Base-by-base conservation (phyloP, 1,284 basidiomycete species). In the Ganoderma boninense region DNA sequence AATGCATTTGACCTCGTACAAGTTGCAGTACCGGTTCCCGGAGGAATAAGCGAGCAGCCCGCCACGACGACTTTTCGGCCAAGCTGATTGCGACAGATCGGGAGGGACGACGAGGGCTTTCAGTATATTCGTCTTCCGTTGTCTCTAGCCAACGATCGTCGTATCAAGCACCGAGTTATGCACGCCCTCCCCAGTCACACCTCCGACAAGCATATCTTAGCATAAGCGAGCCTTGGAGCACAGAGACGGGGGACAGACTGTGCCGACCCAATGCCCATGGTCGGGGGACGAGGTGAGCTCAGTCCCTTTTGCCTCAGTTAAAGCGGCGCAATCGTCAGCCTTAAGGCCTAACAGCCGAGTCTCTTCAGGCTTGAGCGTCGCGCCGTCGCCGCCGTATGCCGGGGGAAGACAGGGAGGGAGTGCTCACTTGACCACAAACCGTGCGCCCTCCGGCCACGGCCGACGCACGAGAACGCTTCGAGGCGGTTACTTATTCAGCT, bases 351-450 rank as follows among this genome's bases (percentile, higher is more conserved):
- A 13, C 49, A 23, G 49, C n/a, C 23, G 11, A 52, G 26, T 26
- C 11, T 52, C 26, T 23, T 52, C 23, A 23, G 20, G 7, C 38
- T 1, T 38, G 38, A 38, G 14, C n/a, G n/a, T n/a, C n/a, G n/a
- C n/a, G n/a, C n/a, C 43, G 43, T 43, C 43, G 49, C 4, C 23
- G 49, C 23, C n/a, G 23, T 52, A 52, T 52, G 49, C 49, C 49
- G 23, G 49, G 11, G 49, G 49, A 52, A 52, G 23, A 52, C 49
- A 23, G 23, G 49, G 23, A 38, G 38, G 4, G 49, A 23, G 49
- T 52, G 49, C 49, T 52, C 49, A 52, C 23, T 52, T 52, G 49
- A 52, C 49, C 49, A 52, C 46, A 49, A 11, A 49, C 46, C 46
- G 46, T 49, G 46, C 46, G 46, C 46, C 46, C 11, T 52, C 26